A percentile compares a stretch with the other conserved stretches of the same genome.
Conservation (phyloP, 768 basidiomycete genomes). For the Boletus edulis region DNA sequence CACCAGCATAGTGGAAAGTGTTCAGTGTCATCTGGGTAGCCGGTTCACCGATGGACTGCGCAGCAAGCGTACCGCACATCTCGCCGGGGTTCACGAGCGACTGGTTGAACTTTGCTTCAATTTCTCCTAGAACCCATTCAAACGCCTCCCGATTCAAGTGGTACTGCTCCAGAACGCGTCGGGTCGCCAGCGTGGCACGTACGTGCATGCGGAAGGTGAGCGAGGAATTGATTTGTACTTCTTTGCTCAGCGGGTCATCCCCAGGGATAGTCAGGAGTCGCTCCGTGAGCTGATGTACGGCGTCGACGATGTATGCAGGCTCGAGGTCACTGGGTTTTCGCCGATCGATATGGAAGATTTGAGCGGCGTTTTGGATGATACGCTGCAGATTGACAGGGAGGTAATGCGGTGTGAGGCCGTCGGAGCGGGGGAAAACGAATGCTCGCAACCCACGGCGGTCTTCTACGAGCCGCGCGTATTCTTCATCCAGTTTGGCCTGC, state of each 20-base stretch:
- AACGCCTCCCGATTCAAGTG: constrained; percentile 93
- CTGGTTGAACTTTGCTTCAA: constrained; percentile 94
- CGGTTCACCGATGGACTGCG: constrained; percentile 98
- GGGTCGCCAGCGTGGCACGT: constrained; percentile 82
- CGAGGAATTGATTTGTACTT: constrained; percentile 87
- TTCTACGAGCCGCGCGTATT: constrained; percentile 58
- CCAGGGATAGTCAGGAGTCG: constrained; percentile 89
- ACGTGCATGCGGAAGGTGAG: constrained; percentile 93
- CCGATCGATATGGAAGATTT: constrained; percentile 96
- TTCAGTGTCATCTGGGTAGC: constrained; percentile 99
- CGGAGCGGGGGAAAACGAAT: constrained; percentile 79
- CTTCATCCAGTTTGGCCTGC: constrained; percentile 82
- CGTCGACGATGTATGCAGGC: constrained; percentile 81
- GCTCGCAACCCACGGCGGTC: constrained; percentile 79
- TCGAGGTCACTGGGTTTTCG: constrained; percentile 92
- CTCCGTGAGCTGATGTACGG: constrained; percentile 69
- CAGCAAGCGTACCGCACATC: constrained; percentile 98
- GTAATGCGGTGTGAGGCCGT: constrained; percentile 72
- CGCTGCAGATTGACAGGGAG: constrained; percentile 95
- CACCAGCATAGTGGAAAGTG: constrained; percentile 99
- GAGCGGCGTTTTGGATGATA: constrained; percentile 91
- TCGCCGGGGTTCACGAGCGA: constrained; percentile 92
- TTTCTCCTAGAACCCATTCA: constrained; percentile 95
- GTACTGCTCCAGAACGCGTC: constrained; percentile 83
- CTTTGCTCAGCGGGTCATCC: constrained; percentile 65